Conservation (phyloP, 768 basidiomycete species). For the Exidia glandulosa region DNA sequence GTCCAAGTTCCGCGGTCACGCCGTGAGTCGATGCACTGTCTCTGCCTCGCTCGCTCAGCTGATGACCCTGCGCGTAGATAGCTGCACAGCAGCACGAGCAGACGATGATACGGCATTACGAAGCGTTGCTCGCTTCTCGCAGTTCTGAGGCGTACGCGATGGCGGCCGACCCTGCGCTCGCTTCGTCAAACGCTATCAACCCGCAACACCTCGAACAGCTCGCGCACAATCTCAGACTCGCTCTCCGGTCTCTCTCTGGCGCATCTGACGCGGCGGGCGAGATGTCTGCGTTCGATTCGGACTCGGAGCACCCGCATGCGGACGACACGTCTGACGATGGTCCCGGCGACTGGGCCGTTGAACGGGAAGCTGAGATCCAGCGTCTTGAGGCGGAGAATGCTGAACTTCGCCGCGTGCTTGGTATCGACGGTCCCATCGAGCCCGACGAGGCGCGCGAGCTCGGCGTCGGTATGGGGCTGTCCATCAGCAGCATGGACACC, state of each 20-base stretch:
- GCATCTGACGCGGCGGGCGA: slow-evolving; percentile 1
- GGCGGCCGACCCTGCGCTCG: neutral
- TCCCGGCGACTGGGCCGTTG: slow-evolving; percentile 69
- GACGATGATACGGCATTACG: slow-evolving; percentile 82
- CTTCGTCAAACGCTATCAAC: neutral
- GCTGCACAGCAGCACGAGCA: slow-evolving; percentile 89
- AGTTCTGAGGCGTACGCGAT: neutral
- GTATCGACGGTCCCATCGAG: slow-evolving; percentile 29
- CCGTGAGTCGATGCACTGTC: slow-evolving; percentile 40
- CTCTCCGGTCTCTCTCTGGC: slow-evolving; percentile 60
- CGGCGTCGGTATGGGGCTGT: neutral
- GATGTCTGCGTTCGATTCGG: neutral
- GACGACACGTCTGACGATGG: slow-evolving; percentile 15
- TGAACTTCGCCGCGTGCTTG: slow-evolving; percentile 59
- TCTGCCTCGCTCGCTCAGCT: neutral
- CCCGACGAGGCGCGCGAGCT: neutral
- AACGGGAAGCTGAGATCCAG: slow-evolving; percentile 78
- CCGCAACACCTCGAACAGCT: slow-evolving; percentile 46
- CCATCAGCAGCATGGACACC: neutral
- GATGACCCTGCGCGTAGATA: slow-evolving; percentile 33
- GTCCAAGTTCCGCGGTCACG: slow-evolving; percentile 87
- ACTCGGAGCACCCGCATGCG: neutral
- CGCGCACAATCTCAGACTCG: slow-evolving; percentile 54
- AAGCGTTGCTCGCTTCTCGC: slow-evolving; percentile 43
- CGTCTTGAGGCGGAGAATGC: slow-evolving; percentile 79